These are phyloP conservation scores for Biscutella laevigata DNA, from an alignment of 441 rosid genomes.

Conservation along the genomic window DNA sequence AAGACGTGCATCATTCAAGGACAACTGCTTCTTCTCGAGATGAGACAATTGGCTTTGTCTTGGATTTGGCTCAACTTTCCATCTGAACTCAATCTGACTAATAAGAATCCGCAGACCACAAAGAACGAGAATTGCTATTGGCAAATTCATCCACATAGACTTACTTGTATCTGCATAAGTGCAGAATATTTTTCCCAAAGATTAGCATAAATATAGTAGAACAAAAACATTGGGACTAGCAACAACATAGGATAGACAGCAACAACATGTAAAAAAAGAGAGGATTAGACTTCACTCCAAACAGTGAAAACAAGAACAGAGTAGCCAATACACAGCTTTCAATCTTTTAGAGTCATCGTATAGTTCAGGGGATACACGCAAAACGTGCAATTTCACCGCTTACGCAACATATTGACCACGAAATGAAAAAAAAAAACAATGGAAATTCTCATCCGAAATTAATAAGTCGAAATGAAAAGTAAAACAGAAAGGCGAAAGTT, in stretches of 20 bases:
- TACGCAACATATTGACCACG: not conserved
- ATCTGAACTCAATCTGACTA: conserved; percentile 65
- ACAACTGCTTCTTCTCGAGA: conserved; percentile 64
- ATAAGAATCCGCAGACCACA: conserved; percentile 41
- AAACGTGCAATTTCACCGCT: not conserved
- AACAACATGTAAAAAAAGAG: not conserved
- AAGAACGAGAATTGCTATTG: conserved; percentile 58
- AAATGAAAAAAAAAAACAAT: not conserved
- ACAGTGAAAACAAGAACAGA: not conserved
- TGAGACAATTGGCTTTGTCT: conserved; percentile 41
- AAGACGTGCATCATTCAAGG: conserved; percentile 67
- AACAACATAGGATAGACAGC: not conserved
- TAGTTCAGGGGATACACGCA: too few relatives aligned
- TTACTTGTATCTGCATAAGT: conserved; percentile 73
- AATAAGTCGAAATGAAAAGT: not conserved
- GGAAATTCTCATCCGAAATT: not conserved
- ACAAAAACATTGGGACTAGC: not conserved
- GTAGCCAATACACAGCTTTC: too few relatives aligned
- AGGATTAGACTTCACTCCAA: not conserved
- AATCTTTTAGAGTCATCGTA: too few relatives aligned
- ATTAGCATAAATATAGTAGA: not conserved
- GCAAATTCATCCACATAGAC: conserved; percentile 93
- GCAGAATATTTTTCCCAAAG: too few relatives aligned
- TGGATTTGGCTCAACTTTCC: conserved; percentile 39
- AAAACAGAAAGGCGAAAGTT: too few relatives aligned